Conservation (phyloP, 2,329 filamentous ascomycete genomes). For the Phoma sp. region DNA sequence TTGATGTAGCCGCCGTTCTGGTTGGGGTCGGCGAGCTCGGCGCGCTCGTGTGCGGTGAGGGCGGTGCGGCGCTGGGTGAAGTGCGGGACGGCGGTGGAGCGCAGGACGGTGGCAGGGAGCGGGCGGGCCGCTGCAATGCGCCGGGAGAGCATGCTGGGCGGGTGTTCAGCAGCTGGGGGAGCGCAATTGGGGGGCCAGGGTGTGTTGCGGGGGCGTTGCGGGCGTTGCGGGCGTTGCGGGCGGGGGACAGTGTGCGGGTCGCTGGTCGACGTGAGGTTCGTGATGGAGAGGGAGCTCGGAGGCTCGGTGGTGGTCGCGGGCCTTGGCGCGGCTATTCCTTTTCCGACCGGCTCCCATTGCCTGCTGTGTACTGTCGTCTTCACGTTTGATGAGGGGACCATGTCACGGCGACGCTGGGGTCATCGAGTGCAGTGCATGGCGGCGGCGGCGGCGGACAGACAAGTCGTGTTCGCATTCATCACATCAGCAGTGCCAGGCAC, state of each 20-base stretch:
- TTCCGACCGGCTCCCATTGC: not conserved
- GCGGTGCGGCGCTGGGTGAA: slow-evolving; percentile 48
- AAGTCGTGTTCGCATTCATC: too few relatives aligned
- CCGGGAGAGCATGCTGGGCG: slow-evolving; percentile 51
- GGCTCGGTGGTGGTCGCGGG: slow-evolving; percentile 18
- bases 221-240: slow-evolving; percentile 28
- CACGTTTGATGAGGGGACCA: not conserved
- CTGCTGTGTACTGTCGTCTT: not conserved
- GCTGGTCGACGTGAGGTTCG: slow-evolving; percentile 34
- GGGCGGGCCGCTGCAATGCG: slow-evolving; percentile 51
- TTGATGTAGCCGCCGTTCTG: slow-evolving; percentile 89
- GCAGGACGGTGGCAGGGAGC: slow-evolving; percentile 46
- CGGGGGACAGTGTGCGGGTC: slow-evolving; percentile 9
- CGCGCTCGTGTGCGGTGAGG: slow-evolving; percentile 40
- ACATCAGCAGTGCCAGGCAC: too few relatives aligned
- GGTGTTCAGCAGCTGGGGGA: slow-evolving; percentile 51
- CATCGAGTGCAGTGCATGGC: too few relatives aligned
- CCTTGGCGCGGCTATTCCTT: slow-evolving; percentile 16
- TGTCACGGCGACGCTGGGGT: not conserved
- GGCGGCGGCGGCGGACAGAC: too few relatives aligned
- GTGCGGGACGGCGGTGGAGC: slow-evolving; percentile 39
- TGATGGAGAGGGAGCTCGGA: slow-evolving; percentile 42
- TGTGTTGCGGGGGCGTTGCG: slow-evolving; percentile 39
- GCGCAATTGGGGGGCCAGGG: slow-evolving; percentile 20
- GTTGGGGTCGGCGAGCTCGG: slow-evolving; percentile 62